These are phyloP conservation scores for Rhodotorula sp. DNA, from an alignment of 1,284 basidiomycete genomes.

Conservation along the genomic window DNA sequence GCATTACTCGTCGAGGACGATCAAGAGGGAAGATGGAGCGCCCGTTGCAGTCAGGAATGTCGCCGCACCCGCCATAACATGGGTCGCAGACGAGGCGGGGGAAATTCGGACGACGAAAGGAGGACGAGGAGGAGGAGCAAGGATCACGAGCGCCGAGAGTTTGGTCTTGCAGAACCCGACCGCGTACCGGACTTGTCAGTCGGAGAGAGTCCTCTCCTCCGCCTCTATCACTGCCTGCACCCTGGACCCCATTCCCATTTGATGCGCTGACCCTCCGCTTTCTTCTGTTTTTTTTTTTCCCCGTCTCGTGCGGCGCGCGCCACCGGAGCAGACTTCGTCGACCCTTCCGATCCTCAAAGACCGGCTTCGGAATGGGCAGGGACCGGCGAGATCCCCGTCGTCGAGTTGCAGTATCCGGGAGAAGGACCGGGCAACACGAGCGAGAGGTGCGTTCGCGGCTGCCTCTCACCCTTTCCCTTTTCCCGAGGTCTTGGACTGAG, in stretches of 20 bases:
- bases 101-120: not conserved
- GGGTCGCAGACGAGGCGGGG: too few species aligned
- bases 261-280: too few species aligned
- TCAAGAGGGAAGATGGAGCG: conserved; percentile 10
- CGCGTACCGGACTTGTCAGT: conserved; percentile 33
- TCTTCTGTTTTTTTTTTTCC: not conserved
- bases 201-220: not conserved
- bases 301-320: not conserved
- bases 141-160: conserved; percentile 12
- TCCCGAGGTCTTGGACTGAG: too few species aligned
- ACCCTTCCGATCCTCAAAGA: conserved; percentile 17
- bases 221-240: not conserved
- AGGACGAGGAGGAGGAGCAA: not conserved
- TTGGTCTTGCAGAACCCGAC: conserved; percentile 20
- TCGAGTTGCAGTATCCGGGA: conserved; percentile 52
- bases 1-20: conserved; percentile 14
- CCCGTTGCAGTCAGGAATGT: conserved; percentile 17
- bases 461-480: too few species aligned
- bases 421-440: conserved; percentile 40
- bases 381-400: conserved; percentile 42
- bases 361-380: conserved; percentile 28
- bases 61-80: not conserved
- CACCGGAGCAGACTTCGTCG: conserved; percentile 35
- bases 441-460: conserved; percentile 47
- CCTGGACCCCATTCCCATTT: not conserved